Conservation (phyloP, 2,329 filamentous ascomycete genomes). For the Hypoxylon sp. region DNA sequence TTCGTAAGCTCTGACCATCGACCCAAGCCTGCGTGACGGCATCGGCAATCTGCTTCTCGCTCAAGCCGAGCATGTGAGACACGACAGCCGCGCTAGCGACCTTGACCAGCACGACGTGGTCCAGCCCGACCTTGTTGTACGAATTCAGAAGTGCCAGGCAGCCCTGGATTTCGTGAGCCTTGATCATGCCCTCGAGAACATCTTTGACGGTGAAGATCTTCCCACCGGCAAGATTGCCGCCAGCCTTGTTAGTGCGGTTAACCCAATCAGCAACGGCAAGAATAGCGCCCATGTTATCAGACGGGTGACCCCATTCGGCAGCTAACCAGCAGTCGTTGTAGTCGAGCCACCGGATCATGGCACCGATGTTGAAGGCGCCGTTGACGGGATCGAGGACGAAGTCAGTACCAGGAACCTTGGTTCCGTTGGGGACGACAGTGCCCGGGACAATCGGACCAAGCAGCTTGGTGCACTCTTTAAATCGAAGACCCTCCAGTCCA, state of each 20-base stretch:
- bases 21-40: constrained; percentile 98
- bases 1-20: constrained; percentile 93
- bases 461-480: constrained; percentile 95
- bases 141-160: constrained; percentile 97
- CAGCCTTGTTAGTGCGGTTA: constrained; percentile 82
- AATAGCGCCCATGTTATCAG: constrained; percentile 97
- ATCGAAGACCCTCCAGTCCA: constrained; percentile 92
- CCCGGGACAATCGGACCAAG: constrained; percentile 91
- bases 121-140: constrained; percentile 97
- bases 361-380: constrained; percentile 97
- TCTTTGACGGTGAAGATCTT: constrained; percentile 90
- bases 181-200: constrained; percentile 96
- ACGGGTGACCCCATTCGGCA: constrained; percentile 98
- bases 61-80: constrained; percentile 91
- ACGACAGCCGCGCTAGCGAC: constrained; percentile 94
- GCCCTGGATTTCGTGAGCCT: constrained; percentile 98
- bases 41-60: constrained; percentile 89
- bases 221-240: constrained; percentile 82
- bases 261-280: constrained; percentile 97
- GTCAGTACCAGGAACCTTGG: constrained; percentile 87
- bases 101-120: constrained; percentile 98
- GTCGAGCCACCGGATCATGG: constrained; percentile 98
- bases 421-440: constrained; percentile 89
- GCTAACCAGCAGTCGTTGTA: constrained; percentile 99
- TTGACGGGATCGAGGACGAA: constrained; percentile 96